phyloP scores from a whole-genome alignment of 2,329 filamentous ascomycete species.

The Cladosporium sp. region DNA sequence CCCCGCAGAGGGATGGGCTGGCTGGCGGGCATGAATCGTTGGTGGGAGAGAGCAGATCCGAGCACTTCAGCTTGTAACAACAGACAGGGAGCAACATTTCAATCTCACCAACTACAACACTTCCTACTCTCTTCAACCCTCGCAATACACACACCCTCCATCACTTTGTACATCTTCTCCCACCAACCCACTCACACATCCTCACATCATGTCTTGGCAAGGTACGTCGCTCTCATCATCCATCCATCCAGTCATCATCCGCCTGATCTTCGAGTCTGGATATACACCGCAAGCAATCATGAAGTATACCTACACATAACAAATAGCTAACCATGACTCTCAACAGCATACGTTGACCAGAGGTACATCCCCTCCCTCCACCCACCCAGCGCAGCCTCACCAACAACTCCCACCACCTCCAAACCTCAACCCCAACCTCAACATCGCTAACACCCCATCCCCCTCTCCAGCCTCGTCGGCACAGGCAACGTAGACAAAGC shows the following conservation, averaged over 20 bases:
- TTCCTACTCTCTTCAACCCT: not conserved
- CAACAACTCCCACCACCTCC: no score
- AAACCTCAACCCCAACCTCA: slow-evolving; percentile 14
- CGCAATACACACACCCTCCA: not conserved
- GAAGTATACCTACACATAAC: slow-evolving; percentile 1
- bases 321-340: slow-evolving; percentile 16
- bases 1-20: no score
- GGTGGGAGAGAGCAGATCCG: not conserved
- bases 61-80: not conserved
- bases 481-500: slow-evolving; percentile 77
- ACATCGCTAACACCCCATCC: no score
- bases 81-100: not conserved
- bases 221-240: slow-evolving; percentile 43
- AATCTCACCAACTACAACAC: not conserved
- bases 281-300: no score
- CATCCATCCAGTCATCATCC: slow-evolving; percentile 15
- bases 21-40: not conserved
- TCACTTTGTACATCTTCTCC: not conserved
- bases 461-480: slow-evolving; percentile 71
- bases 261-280: slow-evolving; percentile 2
- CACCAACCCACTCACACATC: slow-evolving; percentile 1
- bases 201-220: slow-evolving; percentile 68
- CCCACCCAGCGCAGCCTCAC: slow-evolving; percentile 6
- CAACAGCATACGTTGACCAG: slow-evolving; percentile 56
- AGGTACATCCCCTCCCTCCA: slow-evolving; percentile 56